Evolutionary conservation across 2,329 filamentous ascomycete species (phyloP), one percentile per base, ranked within the genome.

Genomic region (Periconia digitata): DNA sequence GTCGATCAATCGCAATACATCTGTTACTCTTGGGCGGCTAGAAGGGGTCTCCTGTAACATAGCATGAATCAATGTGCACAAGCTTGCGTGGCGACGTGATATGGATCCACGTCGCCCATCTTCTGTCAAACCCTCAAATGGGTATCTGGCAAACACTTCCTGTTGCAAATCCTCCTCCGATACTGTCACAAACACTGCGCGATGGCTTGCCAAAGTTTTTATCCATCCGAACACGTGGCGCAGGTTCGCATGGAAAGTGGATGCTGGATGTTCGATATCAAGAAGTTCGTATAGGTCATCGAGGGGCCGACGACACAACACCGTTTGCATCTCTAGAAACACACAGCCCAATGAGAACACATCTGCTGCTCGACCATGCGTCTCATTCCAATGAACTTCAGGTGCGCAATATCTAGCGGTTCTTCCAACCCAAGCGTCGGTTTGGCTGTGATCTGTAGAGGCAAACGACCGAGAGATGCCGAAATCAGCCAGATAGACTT

Each of bases 311-410:
- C 43, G 29, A 23, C 32, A 37, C 8, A 45, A 21, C 18, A 29
- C 36, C 4, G 43, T 20, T 24, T 38, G 27, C 13, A 38, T 45
- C 22, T 45, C 34, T n/a, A 34, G 17, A 32, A 38, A 45, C 21
- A 45, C 43, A 16, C 43, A 37, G 12, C 43, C 43, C 34, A 45
- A 22, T 17, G 27, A 38, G 23, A 45, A 45, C 5, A 45, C 36
- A 18, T 45, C 43, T 10, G 43, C 36, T 3, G 43, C 5, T 17
- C 43, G 27, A 18, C 43, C 29, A 7, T 34, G 16, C 15, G 35
- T n/a, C 20, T 45, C 43, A 16, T 39, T 20, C 18, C 13, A 15
- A 15, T 29, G 15, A n/a, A 45, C 29, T 29, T 45, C 43, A 6
- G 43, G 43, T 6, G 27, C 36, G 29, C 34, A 45, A 17, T 45